Percentiles rank a stretch among this genome's conserved stretches.
Conservation (phyloP, 2,329 filamentous ascomycete genomes). For the Colletotrichum lentis region DNA sequence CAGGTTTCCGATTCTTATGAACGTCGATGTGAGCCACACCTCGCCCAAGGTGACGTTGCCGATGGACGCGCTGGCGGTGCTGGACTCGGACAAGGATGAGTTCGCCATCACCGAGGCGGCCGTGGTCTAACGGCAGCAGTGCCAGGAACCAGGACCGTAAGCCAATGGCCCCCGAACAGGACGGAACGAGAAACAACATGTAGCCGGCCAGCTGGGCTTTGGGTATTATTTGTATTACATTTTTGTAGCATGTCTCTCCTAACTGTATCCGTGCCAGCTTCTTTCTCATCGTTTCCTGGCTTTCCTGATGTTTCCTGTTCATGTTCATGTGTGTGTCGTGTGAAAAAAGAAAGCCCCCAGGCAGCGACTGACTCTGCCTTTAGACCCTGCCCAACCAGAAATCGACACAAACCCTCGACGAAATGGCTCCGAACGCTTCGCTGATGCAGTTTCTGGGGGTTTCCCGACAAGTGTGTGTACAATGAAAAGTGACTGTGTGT, state of each 20-base stretch:
- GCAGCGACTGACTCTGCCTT: slow-evolving; percentile 11
- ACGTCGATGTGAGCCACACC: slow-evolving; percentile 55
- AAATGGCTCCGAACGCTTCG: slow-evolving; percentile 40
- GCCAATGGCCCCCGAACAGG: neutral
- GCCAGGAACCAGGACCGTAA: neutral
- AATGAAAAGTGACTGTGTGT: slow-evolving; percentile 13
- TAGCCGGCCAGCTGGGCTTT: neutral
- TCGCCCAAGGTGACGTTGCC: slow-evolving; percentile 54
- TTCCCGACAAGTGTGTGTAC: slow-evolving; percentile 17
- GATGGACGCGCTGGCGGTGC: slow-evolving; percentile 47
- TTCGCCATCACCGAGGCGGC: slow-evolving; percentile 47
- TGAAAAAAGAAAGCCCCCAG: neutral
- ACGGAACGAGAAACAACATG: neutral
- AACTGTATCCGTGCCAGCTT: slow-evolving; percentile 4
- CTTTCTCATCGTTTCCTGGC: slow-evolving; percentile 2
- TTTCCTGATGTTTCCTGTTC: slow-evolving; percentile 10
- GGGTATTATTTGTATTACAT: slow-evolving; percentile 37
- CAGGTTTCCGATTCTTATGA: slow-evolving; percentile 52
- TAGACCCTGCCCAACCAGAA: slow-evolving; percentile 27
- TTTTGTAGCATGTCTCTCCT: slow-evolving; percentile 3
- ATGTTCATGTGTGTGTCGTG: slow-evolving; percentile 23
- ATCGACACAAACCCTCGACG: slow-evolving; percentile 19
- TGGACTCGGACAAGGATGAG: slow-evolving; percentile 50
- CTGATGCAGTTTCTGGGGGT: slow-evolving; percentile 39
- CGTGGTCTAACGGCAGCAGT: slow-evolving; percentile 16